Conservation (phyloP, 225 moss, liverwort and hornwort species). For the Rhytidiadelphus loreus region DNA sequence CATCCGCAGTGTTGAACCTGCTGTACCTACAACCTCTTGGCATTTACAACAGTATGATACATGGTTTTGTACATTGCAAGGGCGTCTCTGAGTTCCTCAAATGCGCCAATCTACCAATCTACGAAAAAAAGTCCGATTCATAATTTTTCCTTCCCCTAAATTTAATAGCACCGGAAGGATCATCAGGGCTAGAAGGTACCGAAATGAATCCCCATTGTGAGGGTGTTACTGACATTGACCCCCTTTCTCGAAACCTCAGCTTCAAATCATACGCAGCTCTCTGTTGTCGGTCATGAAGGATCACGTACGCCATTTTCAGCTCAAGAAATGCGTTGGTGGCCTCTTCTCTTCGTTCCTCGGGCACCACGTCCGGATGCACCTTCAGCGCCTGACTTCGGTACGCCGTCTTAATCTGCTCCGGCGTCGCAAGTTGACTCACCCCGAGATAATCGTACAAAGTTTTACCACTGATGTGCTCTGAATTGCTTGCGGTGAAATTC, state of each 20-base stretch:
- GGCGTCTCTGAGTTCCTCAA: constrained; percentile 25
- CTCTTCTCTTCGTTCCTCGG: constrained; percentile 39
- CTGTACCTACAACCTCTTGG: not conserved
- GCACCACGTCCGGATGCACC: constrained; percentile 74
- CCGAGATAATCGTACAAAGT: constrained; percentile 59
- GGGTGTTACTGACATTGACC: not conserved
- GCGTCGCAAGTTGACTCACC: constrained; percentile 47
- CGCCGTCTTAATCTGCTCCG: constrained; percentile 68
- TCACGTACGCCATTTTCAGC: constrained; percentile 44
- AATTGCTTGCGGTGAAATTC: not conserved
- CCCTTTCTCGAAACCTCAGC: constrained; percentile 3
- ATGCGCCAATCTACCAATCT: not conserved
- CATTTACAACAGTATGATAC: constrained; percentile 16
- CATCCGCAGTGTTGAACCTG: not conserved
- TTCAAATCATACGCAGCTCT: constrained; percentile 51
- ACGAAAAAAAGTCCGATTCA: constrained; percentile 23
- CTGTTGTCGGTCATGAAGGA: constrained; percentile 53
- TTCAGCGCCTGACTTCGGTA: constrained; percentile 52
- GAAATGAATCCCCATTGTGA: constrained; percentile 36
- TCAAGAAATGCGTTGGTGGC: constrained; percentile 55
- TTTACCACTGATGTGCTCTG: not conserved
- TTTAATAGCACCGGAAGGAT: constrained; percentile 4
- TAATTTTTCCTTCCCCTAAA: constrained; percentile 23
- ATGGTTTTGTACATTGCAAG: constrained; percentile 4
- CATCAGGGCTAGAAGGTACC: constrained; percentile 3